Base-by-base conservation (phyloP, 371 early-diverging fungal species). In the Mortierella sp. region DNA sequence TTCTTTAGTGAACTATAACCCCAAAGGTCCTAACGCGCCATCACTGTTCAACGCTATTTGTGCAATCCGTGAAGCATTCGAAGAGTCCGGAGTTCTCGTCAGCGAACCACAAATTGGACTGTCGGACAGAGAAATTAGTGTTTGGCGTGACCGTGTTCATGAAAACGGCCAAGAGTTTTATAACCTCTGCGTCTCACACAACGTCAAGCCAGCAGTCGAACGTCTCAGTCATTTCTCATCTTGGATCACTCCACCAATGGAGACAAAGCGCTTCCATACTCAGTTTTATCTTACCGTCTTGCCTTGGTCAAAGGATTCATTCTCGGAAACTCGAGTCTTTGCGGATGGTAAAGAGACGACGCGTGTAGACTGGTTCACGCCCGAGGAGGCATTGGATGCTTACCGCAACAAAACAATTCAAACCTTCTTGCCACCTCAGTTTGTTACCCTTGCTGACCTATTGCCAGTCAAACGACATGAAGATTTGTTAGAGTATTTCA, bases 51-150 rank as follows among this genome's bases (percentile, higher is more conserved):
- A 84, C 58, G 86, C 85, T 51, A 86, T 92, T 31, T 93, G 94
- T 69, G 95, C 95, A 5, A 85, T 94, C 40, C 91, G 94, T 22
- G 96, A 95, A 72, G 93, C 95, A 1, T 92, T 90, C 77, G 96
- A 96, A 76, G 96, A 96, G 67, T 90, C 92, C 7, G 95, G 95
- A 0, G 71, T 96, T 13, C 72, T 90, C 23, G 73, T 94, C 34
- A 82, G 88, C 13, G 70, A 84, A 22, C 89, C 87, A 9, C 85
- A 85, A n/a, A 71, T 66, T 7, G 66, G 68, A 22, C 67, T 86
- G 0, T 74, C 84, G 17, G 69, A 72, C 28, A 66, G 75, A 22
- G 81, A 74, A 67, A 68, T 75, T 34, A 64, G 75, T 5, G 22
- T 70, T 23, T 92, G 92, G 92, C 80, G 91, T 45, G 68, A 86